Conservation (phyloP, 2,329 filamentous ascomycete genomes). For the Claviceps fusiformis region DNA sequence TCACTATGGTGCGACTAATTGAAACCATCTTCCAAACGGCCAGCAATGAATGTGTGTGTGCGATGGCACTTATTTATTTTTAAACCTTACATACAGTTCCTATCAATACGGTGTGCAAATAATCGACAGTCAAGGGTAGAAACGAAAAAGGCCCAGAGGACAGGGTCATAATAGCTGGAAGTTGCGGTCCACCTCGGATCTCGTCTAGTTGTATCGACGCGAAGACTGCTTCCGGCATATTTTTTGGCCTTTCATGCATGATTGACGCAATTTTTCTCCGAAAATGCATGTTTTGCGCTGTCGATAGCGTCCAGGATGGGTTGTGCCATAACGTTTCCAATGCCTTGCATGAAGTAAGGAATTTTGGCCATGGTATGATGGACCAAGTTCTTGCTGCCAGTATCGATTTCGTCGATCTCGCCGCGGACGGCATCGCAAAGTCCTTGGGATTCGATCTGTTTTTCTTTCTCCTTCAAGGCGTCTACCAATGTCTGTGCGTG, state of each 20-base stretch:
- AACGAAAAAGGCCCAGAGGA: no score
- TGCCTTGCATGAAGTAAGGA: neutral
- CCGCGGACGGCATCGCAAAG: neutral
- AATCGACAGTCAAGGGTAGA: no score
- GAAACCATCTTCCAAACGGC: no score
- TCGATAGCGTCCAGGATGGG: neutral
- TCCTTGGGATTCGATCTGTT: neutral
- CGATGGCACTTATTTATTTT: no score
- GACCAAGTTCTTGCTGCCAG: neutral
- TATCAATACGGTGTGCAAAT: no score
- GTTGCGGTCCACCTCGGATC: no score
- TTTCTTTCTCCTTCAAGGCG: neutral
- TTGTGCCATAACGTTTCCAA: neutral
- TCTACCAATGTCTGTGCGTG: constrained; percentile 1
- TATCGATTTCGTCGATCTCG: neutral
- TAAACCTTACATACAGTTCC: no score
- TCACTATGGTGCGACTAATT: no score
- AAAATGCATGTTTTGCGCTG: neutral
- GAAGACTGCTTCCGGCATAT: no score
- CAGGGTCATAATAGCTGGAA: no score
- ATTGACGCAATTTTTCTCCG: neutral
- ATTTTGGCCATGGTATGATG: neutral
- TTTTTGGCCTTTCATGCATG: neutral
- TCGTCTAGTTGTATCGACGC: no score
- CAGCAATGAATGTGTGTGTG: no score